Conservation (phyloP, 768 basidiomycete species). For the Russula virescens region DNA sequence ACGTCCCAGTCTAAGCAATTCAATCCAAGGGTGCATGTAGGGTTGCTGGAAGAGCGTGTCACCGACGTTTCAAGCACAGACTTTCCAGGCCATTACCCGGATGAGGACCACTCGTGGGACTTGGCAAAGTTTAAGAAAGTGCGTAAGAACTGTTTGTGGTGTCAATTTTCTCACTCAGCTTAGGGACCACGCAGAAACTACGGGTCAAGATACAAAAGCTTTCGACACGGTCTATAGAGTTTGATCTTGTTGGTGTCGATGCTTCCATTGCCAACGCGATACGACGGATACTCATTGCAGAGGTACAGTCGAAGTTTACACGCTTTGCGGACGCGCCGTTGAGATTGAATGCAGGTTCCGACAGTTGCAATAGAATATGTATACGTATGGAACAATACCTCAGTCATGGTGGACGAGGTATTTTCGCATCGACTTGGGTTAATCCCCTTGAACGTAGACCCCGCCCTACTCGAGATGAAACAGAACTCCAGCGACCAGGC, state of each 20-base stretch:
- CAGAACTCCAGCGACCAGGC: conserved; percentile 48
- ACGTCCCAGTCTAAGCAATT: conserved; percentile 16
- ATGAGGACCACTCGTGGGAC: conserved; percentile 83
- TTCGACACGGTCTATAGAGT: conserved; percentile 81
- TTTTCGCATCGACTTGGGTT: conserved; percentile 89
- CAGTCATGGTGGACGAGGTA: conserved; percentile 90
- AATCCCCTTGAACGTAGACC: conserved; percentile 84
- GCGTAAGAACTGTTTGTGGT: conserved; percentile 28
- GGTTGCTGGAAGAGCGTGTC: conserved; percentile 62
- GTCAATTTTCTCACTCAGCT: conserved; percentile 22
- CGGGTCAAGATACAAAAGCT: conserved; percentile 69
- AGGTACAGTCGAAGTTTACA: conserved; percentile 46
- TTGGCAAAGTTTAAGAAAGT: conserved; percentile 72
- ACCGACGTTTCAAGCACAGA: conserved; percentile 83
- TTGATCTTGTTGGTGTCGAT: conserved; percentile 93
- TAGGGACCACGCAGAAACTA: conserved; percentile 52
- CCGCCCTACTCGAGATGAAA: conserved; percentile 59
- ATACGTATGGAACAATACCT: conserved; percentile 93
- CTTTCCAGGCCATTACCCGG: conserved; percentile 84
- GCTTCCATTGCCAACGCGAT: conserved; percentile 95
- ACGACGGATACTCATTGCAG: conserved; percentile 86
- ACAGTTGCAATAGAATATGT: conserved; percentile 86
- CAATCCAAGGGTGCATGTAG: conserved; percentile 54
- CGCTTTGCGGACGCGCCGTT: background rate
- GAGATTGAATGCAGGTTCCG: conserved; percentile 56